These are phyloP conservation scores for Rachicladosporium sp. DNA, from an alignment of 2,329 filamentous ascomycete genomes.

Conservation along the genomic window DNA sequence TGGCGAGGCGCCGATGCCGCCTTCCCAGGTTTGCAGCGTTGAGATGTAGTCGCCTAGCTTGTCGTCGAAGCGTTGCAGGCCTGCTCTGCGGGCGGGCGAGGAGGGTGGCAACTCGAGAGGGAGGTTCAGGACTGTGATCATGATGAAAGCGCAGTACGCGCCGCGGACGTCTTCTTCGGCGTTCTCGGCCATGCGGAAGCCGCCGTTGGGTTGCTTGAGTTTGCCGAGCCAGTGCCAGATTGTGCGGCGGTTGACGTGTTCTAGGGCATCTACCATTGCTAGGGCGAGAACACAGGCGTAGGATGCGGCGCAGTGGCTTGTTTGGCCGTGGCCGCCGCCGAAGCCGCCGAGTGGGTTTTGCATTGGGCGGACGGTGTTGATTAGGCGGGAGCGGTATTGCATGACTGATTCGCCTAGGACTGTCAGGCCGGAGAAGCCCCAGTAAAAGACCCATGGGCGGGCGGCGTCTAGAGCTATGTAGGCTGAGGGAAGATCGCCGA, in stretches of 20 bases:
- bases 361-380: conserved; percentile 61
- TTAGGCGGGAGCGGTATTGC: conserved; percentile 51
- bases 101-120: conserved; percentile 66
- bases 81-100: conserved; percentile 53
- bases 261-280: conserved; percentile 62
- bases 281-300: conserved; percentile 76
- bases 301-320: conserved; percentile 75
- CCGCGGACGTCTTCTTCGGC: conserved; percentile 92
- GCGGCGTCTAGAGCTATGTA: conserved; percentile 74
- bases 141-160: conserved; percentile 79
- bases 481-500: conserved; percentile 50
- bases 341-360: conserved; percentile 80
- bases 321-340: conserved; percentile 84
- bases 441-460: conserved; percentile 89
- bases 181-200: conserved; percentile 75
- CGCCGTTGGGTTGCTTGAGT: conserved; percentile 76
- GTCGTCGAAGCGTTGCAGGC: conserved; percentile 54
- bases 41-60: conserved; percentile 69
- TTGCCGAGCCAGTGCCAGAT: conserved; percentile 90
- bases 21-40: conserved; percentile 88
- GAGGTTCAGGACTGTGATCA: conserved; percentile 71
- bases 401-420: conserved; percentile 63
- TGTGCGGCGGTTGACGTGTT: conserved; percentile 64
- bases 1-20: conserved; percentile 77
- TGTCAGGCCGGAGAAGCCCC: conserved; percentile 65